Evolutionary conservation across 179 eudicot species (phyloP), one percentile per base, ranked within the genome.

Genomic region (Silene coronaria): DNA sequence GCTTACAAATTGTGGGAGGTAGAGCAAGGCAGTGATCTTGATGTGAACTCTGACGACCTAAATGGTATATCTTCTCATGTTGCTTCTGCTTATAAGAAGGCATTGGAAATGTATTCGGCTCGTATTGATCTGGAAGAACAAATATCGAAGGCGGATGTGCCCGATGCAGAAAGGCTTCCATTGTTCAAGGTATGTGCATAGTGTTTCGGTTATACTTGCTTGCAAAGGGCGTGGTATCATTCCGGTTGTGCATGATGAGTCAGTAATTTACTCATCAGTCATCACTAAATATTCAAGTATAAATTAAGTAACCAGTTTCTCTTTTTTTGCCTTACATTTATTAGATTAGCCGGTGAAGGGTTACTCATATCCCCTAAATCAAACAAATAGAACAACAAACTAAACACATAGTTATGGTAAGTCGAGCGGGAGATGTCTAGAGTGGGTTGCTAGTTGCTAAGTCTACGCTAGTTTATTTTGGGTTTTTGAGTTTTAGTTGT

Each of bases 1-100:
- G 85, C 88, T 34, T 95, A 95, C 79, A 92, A 91, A 86, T 75
- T 85, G 71, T 95, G 99, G 97, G 97, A 92, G 80, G 85, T 84
- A 28, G 91, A 87, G 79, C 89, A 86, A 59, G 96, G 96, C 76
- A 83, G 53, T 70, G 77, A 74, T 77, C 72, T 83, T 79, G 88
- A 92, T 82, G 81, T 64, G 67, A 80, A 79, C 72, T 86, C 88
- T 57, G 77, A 73, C 32, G 86, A 84, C 68, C 74, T 86, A 81
- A 89, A 83, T 79, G 95, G 85, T 36, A 82, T 95, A 74, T 45
- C 97, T 72, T 76, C 97, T 79, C 83, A 84, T 78, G 86, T 86
- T 86, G 89, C 85, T 36, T 80, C 93, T 83, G 85, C 88, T 14
- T 91, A 92, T 84, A 87, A 83, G 73, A 95, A 91, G 86, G 90